phyloP scores from a whole-genome alignment of 2,329 filamentous ascomycete genomes.

The Talaromyces pinophilus region DNA sequence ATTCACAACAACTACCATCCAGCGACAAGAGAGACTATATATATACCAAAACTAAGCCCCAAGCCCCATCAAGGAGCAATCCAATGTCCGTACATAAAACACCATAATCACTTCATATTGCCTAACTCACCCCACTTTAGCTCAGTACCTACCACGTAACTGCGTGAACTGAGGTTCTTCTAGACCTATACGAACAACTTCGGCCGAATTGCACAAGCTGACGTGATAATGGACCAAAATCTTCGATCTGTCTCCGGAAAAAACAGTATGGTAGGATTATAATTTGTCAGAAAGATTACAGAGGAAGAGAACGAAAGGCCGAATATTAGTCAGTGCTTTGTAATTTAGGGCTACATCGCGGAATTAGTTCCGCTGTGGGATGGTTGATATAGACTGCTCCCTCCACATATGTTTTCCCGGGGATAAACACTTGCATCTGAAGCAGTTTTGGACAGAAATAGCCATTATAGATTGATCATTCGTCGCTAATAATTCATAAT shows the following conservation, averaged over 20 bases:
- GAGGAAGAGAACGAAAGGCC: not conserved
- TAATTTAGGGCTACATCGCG: not conserved
- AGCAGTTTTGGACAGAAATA: too few species aligned
- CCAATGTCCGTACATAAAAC: not conserved
- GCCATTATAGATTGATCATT: not conserved
- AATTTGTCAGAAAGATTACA: not conserved
- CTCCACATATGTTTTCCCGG: not conserved
- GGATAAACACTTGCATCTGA: not conserved
- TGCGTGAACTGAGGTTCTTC: not conserved
- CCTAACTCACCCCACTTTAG: not conserved
- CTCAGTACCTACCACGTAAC: not conserved
- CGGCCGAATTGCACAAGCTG: not conserved
- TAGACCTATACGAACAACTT: not conserved
- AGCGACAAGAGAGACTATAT: not conserved
- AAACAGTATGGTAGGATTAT: not conserved
- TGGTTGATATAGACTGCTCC: not conserved
- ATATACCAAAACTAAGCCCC: not conserved
- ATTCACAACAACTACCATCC: not conserved
- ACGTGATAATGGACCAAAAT: not conserved
- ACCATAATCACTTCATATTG: not conserved
- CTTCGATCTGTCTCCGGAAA: not conserved
- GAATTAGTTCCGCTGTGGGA: constrained; percentile 1
- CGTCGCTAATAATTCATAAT: not conserved
- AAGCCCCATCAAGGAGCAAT: not conserved
- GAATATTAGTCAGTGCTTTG: not conserved